A percentile compares a stretch with the other conserved stretches of the same genome.
Evolutionary conservation across 202 grass and related monocot species (phyloP).

Genomic region (Bolboschoenoplectus hybrid): DNA sequence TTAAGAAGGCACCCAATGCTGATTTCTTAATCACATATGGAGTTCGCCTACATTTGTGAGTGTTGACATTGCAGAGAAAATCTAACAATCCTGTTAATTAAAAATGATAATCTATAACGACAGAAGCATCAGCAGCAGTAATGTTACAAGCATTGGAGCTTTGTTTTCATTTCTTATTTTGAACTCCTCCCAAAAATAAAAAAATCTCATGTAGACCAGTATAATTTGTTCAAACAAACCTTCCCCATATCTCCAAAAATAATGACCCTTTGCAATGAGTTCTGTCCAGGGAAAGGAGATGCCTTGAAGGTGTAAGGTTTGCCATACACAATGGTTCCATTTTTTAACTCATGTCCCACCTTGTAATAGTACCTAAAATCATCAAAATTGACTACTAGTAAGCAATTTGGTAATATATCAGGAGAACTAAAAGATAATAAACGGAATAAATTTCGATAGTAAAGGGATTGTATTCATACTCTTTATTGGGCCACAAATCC

Average conservation of each 20-base stretch:
- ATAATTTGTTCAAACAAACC: conserved; percentile 44
- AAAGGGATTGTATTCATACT: conserved; percentile 42
- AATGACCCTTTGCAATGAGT: conserved; percentile 68
- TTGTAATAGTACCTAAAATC: conserved; percentile 72
- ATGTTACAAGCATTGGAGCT: background rate
- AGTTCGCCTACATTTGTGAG: background rate
- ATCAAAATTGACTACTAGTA: background rate
- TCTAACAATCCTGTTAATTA: background rate
- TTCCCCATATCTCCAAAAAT: conserved; percentile 99
- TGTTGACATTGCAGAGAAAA: background rate
- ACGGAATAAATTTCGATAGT: background rate
- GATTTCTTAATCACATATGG: background rate
- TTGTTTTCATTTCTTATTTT: background rate
- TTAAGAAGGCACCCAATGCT: background rate
- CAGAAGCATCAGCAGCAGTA: background rate
- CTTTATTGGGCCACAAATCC: conserved; percentile 69
- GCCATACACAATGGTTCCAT: conserved; percentile 66
- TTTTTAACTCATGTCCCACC: conserved; percentile 57
- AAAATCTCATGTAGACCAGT: background rate
- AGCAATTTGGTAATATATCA: conserved; percentile 22
- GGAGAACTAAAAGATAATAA: background rate
- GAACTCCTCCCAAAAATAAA: background rate
- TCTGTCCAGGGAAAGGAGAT: conserved; percentile 80
- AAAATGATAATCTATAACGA: background rate
- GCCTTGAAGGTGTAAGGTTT: conserved; percentile 73